A percentile compares a stretch with the other conserved stretches of the same genome.
phyloP scores from a whole-genome alignment of 345 rosid genomes.

The Eucalyptus coolabah region DNA sequence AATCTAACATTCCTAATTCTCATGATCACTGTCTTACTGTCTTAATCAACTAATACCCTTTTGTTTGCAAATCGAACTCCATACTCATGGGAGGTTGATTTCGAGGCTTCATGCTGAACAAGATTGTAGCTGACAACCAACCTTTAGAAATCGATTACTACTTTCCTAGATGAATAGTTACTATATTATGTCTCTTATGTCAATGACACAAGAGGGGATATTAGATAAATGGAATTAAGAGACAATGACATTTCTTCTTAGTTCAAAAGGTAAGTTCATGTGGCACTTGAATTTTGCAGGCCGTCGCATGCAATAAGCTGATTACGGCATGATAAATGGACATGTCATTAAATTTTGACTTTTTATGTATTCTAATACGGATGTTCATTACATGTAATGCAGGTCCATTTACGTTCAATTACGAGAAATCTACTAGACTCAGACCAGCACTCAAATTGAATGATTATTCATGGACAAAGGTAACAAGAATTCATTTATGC shows the following conservation, averaged over 20 bases:
- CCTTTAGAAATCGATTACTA: background rate
- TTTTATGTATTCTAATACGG: background rate
- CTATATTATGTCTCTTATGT: too few species aligned
- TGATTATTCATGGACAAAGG: slow-evolving; percentile 23
- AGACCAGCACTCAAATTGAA: background rate
- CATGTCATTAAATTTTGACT: background rate
- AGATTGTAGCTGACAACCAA: background rate
- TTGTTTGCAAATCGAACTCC: background rate
- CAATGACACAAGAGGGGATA: too few species aligned
- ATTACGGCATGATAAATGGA: background rate
- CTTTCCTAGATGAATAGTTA: background rate
- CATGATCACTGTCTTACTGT: background rate
- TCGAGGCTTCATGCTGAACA: fast-evolving
- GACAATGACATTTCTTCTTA: fast-evolving
- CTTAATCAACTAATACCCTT: background rate
- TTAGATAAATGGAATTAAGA: background rate
- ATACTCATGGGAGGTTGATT: background rate
- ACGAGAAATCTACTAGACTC: background rate
- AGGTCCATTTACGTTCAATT: slow-evolving; percentile 20
- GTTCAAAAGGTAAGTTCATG: background rate
- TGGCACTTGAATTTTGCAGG: background rate
- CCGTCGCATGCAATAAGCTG: background rate
- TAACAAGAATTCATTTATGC: background rate
- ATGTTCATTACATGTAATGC: background rate
- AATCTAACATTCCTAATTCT: background rate